Conservation (phyloP, 345 rosid species). For the Heritiera fomes region DNA sequence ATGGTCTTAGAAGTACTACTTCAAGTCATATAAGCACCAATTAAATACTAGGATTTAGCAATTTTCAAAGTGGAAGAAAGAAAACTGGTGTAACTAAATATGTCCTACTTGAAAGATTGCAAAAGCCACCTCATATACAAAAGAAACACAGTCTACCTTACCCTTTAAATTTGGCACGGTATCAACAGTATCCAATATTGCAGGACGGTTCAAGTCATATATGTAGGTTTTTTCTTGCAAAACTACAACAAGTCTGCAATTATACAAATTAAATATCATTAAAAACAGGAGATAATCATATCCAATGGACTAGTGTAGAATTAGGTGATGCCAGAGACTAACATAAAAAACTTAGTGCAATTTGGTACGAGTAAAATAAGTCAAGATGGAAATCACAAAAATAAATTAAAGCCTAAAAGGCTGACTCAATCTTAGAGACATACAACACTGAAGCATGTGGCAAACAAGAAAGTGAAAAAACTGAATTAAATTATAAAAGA, state of each 20-base stretch:
- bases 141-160: conserved; percentile 24
- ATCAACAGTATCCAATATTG: conserved; percentile 71
- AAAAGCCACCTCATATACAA: conserved; percentile 11
- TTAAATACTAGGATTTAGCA: neutral
- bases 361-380: neutral
- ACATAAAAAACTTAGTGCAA: neutral
- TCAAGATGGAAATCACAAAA: neutral
- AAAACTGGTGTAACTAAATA: neutral
- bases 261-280: conserved; percentile 13
- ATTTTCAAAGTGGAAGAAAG: neutral
- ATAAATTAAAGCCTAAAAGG: neutral
- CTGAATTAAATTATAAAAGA: neutral
- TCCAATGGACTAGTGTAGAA: neutral
- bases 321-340: neutral
- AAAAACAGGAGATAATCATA: neutral
- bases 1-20: neutral
- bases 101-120: neutral
- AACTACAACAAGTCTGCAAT: conserved; percentile 78
- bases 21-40: neutral
- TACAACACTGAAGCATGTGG: neutral
- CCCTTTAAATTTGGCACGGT: conserved; percentile 85
- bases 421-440: neutral
- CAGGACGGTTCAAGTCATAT: conserved; percentile 69
- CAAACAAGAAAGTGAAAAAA: neutral
- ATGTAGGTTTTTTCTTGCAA: conserved; percentile 79